Evolutionary conservation across 1,139 yeast genomes (phyloP).

Genomic region (Lodderomyces orthopsilosis): DNA sequence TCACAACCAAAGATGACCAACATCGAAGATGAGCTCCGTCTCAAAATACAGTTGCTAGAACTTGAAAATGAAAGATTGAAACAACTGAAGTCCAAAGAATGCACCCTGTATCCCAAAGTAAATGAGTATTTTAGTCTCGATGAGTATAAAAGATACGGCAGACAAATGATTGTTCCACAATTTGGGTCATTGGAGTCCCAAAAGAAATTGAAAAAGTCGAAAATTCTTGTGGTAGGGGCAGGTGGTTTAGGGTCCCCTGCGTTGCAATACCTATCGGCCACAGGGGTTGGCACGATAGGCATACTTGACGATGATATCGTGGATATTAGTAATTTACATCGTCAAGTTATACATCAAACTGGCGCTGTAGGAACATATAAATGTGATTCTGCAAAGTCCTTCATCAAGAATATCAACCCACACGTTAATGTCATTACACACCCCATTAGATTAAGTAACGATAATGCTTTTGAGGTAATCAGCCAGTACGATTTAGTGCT

Average conservation of each 20-base stretch:
- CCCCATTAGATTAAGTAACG: slow-evolving; percentile 48
- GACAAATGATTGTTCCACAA: slow-evolving; percentile 91
- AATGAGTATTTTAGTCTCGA: slow-evolving; percentile 39
- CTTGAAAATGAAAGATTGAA: slow-evolving; percentile 22
- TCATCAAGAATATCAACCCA: slow-evolving; percentile 61
- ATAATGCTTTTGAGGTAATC: slow-evolving; percentile 65
- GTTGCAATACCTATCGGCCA: slow-evolving; percentile 75
- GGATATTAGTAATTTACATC: slow-evolving; percentile 79
- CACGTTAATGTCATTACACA: slow-evolving; percentile 54
- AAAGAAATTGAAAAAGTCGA: slow-evolving; percentile 50
- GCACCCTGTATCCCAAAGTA: slow-evolving; percentile 1
- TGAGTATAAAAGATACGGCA: slow-evolving; percentile 82
- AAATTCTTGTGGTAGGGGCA: slow-evolving; percentile 82
- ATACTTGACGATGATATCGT: slow-evolving; percentile 86
- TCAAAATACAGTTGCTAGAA: slow-evolving; percentile 22
- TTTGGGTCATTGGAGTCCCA: slow-evolving; percentile 61
- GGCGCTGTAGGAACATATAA: slow-evolving; percentile 66
- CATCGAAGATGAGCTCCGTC: slow-evolving; percentile 18
- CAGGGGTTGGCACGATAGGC: slow-evolving; percentile 85
- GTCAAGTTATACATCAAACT: slow-evolving; percentile 81
- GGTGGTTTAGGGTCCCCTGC: slow-evolving; percentile 98
- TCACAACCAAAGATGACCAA: background rate
- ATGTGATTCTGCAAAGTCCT: slow-evolving; percentile 70
- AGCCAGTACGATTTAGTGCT: slow-evolving; percentile 68
- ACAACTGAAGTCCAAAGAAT: background rate